Base-by-base conservation (phyloP, 768 basidiomycete genomes). In the Hygrocybe coccinea region DNA sequence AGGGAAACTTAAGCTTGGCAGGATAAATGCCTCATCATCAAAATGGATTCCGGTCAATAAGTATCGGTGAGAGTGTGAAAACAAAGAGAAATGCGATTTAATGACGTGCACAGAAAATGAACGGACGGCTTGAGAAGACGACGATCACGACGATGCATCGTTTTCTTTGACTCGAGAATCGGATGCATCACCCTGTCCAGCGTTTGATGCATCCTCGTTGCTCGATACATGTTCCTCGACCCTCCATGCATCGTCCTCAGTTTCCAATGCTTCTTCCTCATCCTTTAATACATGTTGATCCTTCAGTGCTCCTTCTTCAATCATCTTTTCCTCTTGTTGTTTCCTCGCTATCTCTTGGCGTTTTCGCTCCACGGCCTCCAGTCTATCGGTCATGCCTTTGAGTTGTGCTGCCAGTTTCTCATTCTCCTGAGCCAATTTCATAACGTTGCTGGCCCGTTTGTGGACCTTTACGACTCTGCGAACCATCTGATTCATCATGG, bases 401-500 rank as follows among this genome's bases (percentile, higher is more conserved):
- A 91, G 78, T 70, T 89, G 83, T 49, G 79, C 84, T 69, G 86
- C 84, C 57, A 91, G 73, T 68, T 84, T 86, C 68, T 87, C 85
- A 67, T 90, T 86, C 76, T 91, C 89, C 72, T 86, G 77, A 19
- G 85, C 77, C 35, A 91, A 75, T 64, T 86, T 88, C 65, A 87
- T 67, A 56, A 91, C 86, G 68, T 86, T 89, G 62, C 85, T 87
- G 39, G 82, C 84, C 58, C 89, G 83, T 71, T 89, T 90, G 66
- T 87, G 74, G 25, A 80, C 71, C 68, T 78, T 79, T 53, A 73
- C 75, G 46, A 72, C 64, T 62, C 79, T 80, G 66, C 54, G 63
- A 54, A 59, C 47, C 59, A 54, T 56, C 22, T 61, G 52, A 60
- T 67, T 59, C 59, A 61, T 55, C 56, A 48, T 57, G 44, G 50